A percentile compares a stretch with the other conserved stretches of the same genome.
phyloP scores from a whole-genome alignment of 495 filamentous ascomycete species.

The Aspergillus incahuasiensis region DNA sequence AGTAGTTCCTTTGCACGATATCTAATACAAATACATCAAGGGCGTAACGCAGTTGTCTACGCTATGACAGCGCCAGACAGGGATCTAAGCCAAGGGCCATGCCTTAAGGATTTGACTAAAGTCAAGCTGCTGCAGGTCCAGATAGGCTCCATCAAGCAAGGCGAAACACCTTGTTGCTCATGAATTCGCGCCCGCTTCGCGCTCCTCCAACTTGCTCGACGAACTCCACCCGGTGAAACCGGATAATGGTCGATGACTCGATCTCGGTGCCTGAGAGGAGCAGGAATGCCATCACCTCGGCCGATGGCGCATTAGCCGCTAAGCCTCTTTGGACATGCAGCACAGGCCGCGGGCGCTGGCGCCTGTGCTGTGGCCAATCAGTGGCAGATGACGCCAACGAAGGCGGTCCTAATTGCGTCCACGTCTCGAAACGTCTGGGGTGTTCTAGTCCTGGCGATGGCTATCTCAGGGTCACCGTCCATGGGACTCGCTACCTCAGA shows the following conservation, averaged over 20 bases:
- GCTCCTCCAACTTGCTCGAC: not conserved
- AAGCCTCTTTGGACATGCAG: slow-evolving; percentile 24
- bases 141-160: slow-evolving; percentile 11
- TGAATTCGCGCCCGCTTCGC: not conserved
- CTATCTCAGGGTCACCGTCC: not conserved
- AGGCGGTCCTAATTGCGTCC: slow-evolving; percentile 13
- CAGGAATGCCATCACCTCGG: not conserved
- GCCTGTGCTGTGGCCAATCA: slow-evolving; percentile 30
- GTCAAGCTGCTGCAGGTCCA: slow-evolving; percentile 23
- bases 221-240: slow-evolving; percentile 1
- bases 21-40: slow-evolving; percentile 3
- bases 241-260: not conserved
- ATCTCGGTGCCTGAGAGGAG: not conserved
- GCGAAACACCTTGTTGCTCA: not conserved
- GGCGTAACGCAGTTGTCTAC: not conserved
- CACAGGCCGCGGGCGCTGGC: slow-evolving; percentile 24
- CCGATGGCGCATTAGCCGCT: slow-evolving; percentile 11
- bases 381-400: slow-evolving; percentile 33
- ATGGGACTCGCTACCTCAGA: not conserved
- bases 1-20: not conserved
- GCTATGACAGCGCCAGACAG: not conserved
- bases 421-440: slow-evolving; percentile 6
- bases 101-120: slow-evolving; percentile 16
- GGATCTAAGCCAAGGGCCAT: slow-evolving; percentile 8
- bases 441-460: not conserved